These are phyloP conservation scores for Didymella sp. DNA, from an alignment of 2,329 filamentous ascomycete genomes.

Conservation along the genomic window DNA sequence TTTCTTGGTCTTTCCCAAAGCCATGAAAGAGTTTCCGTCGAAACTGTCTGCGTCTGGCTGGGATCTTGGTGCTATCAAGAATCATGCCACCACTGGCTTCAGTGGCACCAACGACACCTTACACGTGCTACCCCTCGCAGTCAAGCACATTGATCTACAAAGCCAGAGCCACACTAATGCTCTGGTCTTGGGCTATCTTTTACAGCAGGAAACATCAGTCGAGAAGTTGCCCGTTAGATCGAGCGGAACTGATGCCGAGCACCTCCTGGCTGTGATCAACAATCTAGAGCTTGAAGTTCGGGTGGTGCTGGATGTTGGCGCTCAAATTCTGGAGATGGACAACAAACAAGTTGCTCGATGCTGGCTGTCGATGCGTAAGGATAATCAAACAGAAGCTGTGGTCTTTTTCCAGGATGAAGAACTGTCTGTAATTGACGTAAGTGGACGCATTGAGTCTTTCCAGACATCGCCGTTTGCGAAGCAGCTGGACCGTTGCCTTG, in stretches of 20 bases:
- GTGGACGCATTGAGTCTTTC: slow-evolving; percentile 57
- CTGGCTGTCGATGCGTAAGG: slow-evolving; percentile 60
- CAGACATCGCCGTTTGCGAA: slow-evolving; percentile 65
- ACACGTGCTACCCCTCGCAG: slow-evolving; percentile 62
- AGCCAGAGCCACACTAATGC: slow-evolving; percentile 71
- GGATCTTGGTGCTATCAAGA: slow-evolving; percentile 64
- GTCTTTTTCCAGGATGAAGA: slow-evolving; percentile 66
- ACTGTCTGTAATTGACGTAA: slow-evolving; percentile 60
- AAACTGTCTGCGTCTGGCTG: slow-evolving; percentile 72
- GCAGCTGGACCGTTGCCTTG: slow-evolving; percentile 65
- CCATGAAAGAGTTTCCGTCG: slow-evolving; percentile 67
- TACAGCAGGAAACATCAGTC: slow-evolving; percentile 53
- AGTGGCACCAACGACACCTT: slow-evolving; percentile 72
- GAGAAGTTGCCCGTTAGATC: slow-evolving; percentile 30
- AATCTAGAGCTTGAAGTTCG: slow-evolving; percentile 52
- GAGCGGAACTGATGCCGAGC: slow-evolving; percentile 42
- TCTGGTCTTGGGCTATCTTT: slow-evolving; percentile 65
- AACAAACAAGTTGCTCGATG: slow-evolving; percentile 50
- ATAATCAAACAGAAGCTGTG: slow-evolving; percentile 47
- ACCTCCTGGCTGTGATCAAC: slow-evolving; percentile 57
- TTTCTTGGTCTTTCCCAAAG: slow-evolving; percentile 65
- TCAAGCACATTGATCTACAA: slow-evolving; percentile 63
- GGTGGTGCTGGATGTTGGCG: slow-evolving; percentile 75
- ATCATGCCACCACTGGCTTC: slow-evolving; percentile 67
- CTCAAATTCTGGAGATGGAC: slow-evolving; percentile 69